phyloP scores from a whole-genome alignment of 352 stramenopile genomes.

The Globisporangium mamillatum region DNA sequence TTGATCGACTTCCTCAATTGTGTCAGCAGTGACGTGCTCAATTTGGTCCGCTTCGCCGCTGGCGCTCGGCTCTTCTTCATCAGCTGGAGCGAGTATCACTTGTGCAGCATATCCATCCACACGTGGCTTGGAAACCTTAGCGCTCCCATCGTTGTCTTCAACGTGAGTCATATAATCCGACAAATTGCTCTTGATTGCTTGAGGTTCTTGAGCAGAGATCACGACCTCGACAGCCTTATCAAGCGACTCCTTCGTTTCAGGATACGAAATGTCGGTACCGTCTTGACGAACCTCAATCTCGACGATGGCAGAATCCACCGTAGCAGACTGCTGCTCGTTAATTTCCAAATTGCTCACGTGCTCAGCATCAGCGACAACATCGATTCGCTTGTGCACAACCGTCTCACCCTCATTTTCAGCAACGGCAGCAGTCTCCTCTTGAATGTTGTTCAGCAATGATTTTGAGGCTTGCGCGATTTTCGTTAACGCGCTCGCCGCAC shows the following conservation, averaged over 20 bases:
- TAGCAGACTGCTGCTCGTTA: not conserved
- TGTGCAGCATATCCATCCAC: not conserved
- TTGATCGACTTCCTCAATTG: not conserved
- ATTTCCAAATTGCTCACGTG: not conserved
- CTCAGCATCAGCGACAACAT: not conserved
- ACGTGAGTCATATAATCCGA: not conserved
- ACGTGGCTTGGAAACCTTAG: not conserved
- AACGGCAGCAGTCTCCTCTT: not conserved
- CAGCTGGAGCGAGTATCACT: not conserved
- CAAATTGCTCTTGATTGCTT: not conserved
- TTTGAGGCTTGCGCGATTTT: constrained; percentile 39
- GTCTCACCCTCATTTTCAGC: not conserved
- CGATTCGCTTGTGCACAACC: not conserved
- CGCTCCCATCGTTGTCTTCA: not conserved
- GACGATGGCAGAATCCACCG: not conserved
- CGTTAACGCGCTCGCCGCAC: constrained; percentile 21
- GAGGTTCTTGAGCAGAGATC: not conserved
- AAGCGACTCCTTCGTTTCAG: not conserved
- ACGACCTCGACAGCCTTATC: not conserved
- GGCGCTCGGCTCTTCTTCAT: not conserved
- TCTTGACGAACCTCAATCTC: constrained; percentile 11
- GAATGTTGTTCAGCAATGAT: constrained; percentile 15
- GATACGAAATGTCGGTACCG: not conserved
- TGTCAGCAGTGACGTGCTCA: not conserved
- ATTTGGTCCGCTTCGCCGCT: not conserved